These are phyloP conservation scores for Diaporthe velutina DNA, from an alignment of 2,329 filamentous ascomycete genomes.

Conservation along the genomic window DNA sequence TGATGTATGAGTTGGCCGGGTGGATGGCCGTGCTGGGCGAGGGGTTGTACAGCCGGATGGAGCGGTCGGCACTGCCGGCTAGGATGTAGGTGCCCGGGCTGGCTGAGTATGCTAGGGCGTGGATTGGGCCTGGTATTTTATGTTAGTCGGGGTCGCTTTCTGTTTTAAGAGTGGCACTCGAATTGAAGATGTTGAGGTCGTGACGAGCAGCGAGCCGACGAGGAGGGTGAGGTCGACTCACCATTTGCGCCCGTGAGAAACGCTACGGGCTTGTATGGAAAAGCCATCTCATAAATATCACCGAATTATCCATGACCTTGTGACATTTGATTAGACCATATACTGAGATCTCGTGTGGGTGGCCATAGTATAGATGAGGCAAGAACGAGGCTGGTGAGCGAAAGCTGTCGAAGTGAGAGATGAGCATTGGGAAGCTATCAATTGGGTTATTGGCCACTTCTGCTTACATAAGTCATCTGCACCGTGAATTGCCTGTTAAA, in stretches of 20 bases:
- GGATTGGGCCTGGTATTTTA: conserved; percentile 71
- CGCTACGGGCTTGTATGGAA: conserved; percentile 63
- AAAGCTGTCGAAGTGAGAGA: neutral
- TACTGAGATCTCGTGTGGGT: neutral
- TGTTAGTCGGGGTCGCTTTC: neutral
- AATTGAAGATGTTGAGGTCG: neutral
- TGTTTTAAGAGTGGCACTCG: neutral
- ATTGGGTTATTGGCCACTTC: neutral
- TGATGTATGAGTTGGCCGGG: conserved; percentile 45
- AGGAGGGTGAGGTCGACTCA: conserved; percentile 47
- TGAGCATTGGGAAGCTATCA: neutral
- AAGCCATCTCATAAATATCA: conserved; percentile 52
- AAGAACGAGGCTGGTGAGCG: neutral
- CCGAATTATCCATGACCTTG: conserved; percentile 27
- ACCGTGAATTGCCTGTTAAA: neutral
- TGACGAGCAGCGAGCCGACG: neutral
- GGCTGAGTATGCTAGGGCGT: conserved; percentile 80
- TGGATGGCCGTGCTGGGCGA: conserved; percentile 57
- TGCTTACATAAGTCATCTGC: conserved; percentile 27
- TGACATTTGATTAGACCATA: neutral
- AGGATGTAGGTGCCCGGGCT: conserved; percentile 83
- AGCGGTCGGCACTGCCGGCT: conserved; percentile 87
- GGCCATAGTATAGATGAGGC: neutral
- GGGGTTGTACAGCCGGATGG: conserved; percentile 89
- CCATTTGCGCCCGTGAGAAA: conserved; percentile 72